Percentiles rank a stretch among this genome's conserved stretches.
Evolutionary conservation across 108 stramenopile genomes (phyloP).

Genomic region (Poteriospumella lacustris): DNA sequence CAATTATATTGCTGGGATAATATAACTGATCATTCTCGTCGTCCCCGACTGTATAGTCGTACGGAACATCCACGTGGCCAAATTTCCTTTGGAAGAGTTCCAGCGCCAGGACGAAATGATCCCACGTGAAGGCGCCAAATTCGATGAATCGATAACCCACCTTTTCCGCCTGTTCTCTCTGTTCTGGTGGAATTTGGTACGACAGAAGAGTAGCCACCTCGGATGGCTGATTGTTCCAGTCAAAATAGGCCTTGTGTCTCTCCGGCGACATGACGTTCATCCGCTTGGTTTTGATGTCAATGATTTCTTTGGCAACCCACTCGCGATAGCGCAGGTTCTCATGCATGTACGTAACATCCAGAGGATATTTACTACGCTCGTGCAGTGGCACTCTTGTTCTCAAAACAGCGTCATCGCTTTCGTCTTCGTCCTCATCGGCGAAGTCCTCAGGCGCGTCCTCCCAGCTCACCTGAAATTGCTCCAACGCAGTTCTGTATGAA

Average conservation of each 20-base stretch:
- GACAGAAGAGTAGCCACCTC: neutral
- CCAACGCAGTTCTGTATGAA: too few relatives aligned
- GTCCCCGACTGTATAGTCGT: too few relatives aligned
- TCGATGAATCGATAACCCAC: neutral
- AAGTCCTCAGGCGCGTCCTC: slow-evolving; percentile 22
- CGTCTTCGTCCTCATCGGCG: neutral
- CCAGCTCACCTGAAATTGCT: slow-evolving; percentile 41
- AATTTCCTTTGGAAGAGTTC: neutral
- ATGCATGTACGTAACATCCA: neutral
- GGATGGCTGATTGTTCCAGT: neutral
- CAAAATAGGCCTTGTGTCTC: neutral
- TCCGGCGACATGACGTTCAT: neutral
- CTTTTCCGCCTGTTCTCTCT: neutral
- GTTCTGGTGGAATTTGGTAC: neutral
- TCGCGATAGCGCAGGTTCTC: neutral
- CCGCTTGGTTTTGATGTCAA: neutral
- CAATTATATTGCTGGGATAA: too few relatives aligned
- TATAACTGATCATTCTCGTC: too few relatives aligned
- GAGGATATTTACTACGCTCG: neutral
- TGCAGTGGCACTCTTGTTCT: neutral
- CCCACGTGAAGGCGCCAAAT: neutral
- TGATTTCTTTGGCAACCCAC: neutral
- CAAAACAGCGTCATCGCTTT: neutral
- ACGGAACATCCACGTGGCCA: too few relatives aligned
- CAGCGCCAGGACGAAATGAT: neutral